phyloP scores from a whole-genome alignment of 2,329 filamentous ascomycete genomes.

The Cytospora piceicola region DNA sequence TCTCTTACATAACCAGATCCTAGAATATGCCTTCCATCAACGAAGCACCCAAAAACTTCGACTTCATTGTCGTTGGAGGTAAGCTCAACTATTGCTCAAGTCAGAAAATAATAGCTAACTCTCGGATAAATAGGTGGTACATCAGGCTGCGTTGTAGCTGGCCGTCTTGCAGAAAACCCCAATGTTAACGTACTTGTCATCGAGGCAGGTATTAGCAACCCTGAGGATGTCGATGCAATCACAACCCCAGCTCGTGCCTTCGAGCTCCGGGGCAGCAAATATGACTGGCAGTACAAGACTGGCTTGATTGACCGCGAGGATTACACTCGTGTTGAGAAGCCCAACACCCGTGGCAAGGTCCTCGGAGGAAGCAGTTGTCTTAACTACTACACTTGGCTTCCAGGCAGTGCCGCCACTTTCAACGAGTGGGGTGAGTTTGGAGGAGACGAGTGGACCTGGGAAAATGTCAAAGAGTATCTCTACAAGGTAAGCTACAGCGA shows the following conservation, averaged over 20 bases:
- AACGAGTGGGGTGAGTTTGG: slow-evolving; percentile 74
- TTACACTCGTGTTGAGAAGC: slow-evolving; percentile 65
- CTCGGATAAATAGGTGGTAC: slow-evolving; percentile 45
- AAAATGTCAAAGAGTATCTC: slow-evolving; percentile 54
- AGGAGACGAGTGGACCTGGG: slow-evolving; percentile 68
- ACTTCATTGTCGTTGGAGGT: slow-evolving; percentile 47
- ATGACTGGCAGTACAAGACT: slow-evolving; percentile 66
- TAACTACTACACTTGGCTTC: slow-evolving; percentile 69
- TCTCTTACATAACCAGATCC: not conserved
- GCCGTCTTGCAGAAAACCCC: slow-evolving; percentile 55
- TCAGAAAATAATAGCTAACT: slow-evolving; percentile 3
- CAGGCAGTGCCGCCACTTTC: slow-evolving; percentile 60
- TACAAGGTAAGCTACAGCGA: slow-evolving; percentile 48
- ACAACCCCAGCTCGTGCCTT: slow-evolving; percentile 58
- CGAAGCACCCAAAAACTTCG: slow-evolving; percentile 36
- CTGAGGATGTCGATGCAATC: slow-evolving; percentile 54
- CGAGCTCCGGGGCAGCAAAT: slow-evolving; percentile 56
- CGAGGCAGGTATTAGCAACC: slow-evolving; percentile 54
- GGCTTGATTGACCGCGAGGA: slow-evolving; percentile 62
- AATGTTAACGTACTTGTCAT: slow-evolving; percentile 52
- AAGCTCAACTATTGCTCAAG: not conserved
- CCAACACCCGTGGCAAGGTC: slow-evolving; percentile 63
- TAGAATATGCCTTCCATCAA: slow-evolving; percentile 31
- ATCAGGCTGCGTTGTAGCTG: slow-evolving; percentile 53
- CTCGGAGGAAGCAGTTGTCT: slow-evolving; percentile 61